Evolutionary conservation across 2,329 filamentous ascomycete species (phyloP).

Genomic region (Aspergillus terreus): DNA sequence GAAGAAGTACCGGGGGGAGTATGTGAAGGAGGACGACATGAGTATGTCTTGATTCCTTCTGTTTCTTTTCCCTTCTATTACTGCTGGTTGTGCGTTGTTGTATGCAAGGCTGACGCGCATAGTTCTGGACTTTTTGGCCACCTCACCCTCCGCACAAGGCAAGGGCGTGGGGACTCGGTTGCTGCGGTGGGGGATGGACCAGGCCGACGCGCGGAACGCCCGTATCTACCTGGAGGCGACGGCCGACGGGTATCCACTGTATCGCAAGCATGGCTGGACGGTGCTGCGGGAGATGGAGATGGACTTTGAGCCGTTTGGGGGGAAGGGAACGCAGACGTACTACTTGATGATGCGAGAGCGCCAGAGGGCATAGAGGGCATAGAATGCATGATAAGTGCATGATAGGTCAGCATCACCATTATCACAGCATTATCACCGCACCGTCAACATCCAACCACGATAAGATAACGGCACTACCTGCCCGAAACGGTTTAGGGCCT

Average conservation of each 20-base stretch:
- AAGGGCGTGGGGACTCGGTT: conserved; percentile 13
- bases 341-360: conserved; percentile 4
- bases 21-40: conserved; percentile 11
- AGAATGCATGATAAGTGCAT: too few relatives aligned
- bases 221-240: conserved; percentile 53
- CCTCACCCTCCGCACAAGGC: conserved; percentile 8
- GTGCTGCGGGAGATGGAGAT: conserved; percentile 36
- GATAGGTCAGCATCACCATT: not conserved
- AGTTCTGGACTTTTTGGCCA: conserved; percentile 17
- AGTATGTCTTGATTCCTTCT: conserved; percentile 3
- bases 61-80: not conserved
- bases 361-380: not conserved
- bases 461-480: not conserved
- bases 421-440: not conserved
- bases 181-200: conserved; percentile 44
- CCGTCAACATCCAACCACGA: not conserved
- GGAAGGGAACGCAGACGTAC: conserved; percentile 5
- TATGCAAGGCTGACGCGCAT: not conserved
- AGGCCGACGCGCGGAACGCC: conserved; percentile 42
- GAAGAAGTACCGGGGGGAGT: conserved; percentile 4
- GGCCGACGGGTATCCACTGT: conserved; percentile 45
- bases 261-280: conserved; percentile 48
- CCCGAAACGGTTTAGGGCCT: not conserved
- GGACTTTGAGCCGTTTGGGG: conserved; percentile 28
- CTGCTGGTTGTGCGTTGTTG: not conserved